Conservation (phyloP, 1,139 yeast genomes). For the Suhomyces guaymorum region DNA sequence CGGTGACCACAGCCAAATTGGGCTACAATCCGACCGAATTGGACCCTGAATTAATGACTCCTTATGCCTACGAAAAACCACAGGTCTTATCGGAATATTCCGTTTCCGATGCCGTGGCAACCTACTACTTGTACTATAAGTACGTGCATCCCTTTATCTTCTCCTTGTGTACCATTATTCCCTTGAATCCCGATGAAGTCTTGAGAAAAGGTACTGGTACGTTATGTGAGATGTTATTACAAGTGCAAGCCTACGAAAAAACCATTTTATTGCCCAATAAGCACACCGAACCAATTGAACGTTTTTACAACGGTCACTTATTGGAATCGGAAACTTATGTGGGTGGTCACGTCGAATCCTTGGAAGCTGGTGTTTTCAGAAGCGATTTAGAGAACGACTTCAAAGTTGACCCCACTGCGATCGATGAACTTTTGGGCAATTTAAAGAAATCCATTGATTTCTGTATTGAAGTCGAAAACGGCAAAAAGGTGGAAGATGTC, state of each 20-base stretch:
- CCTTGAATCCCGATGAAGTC: conserved; percentile 95
- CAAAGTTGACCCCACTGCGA: conserved; percentile 74
- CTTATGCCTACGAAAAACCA: conserved; percentile 92
- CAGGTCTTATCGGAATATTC: conserved; percentile 93
- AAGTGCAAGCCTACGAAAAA: conserved; percentile 91
- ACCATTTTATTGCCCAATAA: conserved; percentile 86
- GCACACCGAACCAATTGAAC: conserved; percentile 86
- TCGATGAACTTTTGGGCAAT: conserved; percentile 76
- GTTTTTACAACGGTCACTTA: conserved; percentile 92
- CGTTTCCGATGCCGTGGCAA: conserved; percentile 98
- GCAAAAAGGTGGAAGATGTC: conserved; percentile 70
- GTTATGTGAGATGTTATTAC: conserved; percentile 92
- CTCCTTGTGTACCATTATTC: conserved; percentile 92
- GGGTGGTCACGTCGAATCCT: conserved; percentile 97
- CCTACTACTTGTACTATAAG: conserved; percentile 92
- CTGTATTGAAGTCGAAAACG: conserved; percentile 81
- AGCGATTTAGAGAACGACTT: conserved; percentile 81
- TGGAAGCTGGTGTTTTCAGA: conserved; percentile 97
- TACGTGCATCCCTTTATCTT: conserved; percentile 97
- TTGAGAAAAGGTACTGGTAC: conserved; percentile 98
- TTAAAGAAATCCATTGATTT: conserved; percentile 77
- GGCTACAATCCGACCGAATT: conserved; percentile 96
- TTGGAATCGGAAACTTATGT: conserved; percentile 96
- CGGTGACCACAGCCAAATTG: conserved; percentile 92
- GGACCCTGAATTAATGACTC: conserved; percentile 98